Percentiles rank a stretch among this genome's conserved stretches.
phyloP scores from a whole-genome alignment of 139 green algal species.

The Coelastrella sp. region DNA sequence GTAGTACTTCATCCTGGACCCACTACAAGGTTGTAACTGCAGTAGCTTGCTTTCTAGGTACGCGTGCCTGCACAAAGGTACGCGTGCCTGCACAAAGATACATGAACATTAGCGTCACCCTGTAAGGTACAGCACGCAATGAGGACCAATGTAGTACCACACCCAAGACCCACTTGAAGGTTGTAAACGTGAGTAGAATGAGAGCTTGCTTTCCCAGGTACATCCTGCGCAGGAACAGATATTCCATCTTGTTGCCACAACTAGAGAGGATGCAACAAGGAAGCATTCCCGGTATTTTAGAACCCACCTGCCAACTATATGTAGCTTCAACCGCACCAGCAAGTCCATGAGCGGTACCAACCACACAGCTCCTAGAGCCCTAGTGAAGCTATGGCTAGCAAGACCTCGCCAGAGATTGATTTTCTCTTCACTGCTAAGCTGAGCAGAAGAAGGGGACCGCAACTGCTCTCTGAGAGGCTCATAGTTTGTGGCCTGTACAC shows the following conservation, averaged over 20 bases:
- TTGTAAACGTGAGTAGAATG: too few species aligned
- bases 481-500: conserved; percentile 40
- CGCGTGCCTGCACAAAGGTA: conserved; percentile 70
- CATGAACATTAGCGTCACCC: too few species aligned
- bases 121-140: too few species aligned
- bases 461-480: conserved; percentile 40
- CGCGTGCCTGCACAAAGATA: conserved; percentile 72
- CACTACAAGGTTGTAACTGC: conserved; percentile 48
- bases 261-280: too few species aligned
- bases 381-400: conserved; percentile 29
- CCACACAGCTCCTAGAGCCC: conserved; percentile 58
- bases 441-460: not conserved
- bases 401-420: conserved; percentile 52
- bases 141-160: too few species aligned
- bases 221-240: too few species aligned
- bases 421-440: conserved; percentile 42
- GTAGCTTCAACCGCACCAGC: conserved; percentile 84
- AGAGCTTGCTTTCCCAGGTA: too few species aligned
- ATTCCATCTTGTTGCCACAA: too few species aligned
- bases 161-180: too few species aligned
- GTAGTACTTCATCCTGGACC: too few species aligned
- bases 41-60: conserved; percentile 76
- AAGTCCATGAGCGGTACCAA: conserved; percentile 78
- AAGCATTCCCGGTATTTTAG: not conserved
- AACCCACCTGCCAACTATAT: conserved; percentile 74